Evolutionary conservation across 768 basidiomycete genomes (phyloP).

Genomic region (Russula vinacea): DNA sequence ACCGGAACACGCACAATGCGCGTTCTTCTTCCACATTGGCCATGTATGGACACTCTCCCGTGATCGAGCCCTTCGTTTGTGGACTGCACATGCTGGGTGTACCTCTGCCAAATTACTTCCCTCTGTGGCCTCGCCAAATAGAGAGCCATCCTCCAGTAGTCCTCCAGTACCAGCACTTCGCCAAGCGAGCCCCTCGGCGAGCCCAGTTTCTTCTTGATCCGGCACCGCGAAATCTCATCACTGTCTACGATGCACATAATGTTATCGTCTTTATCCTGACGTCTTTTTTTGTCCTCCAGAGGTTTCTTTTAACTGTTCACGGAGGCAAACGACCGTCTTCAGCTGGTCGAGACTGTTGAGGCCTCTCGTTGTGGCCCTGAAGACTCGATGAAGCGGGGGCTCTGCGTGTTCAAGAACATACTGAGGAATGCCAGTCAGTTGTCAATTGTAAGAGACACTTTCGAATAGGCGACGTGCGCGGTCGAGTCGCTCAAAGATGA

Average conservation of each 20-base stretch:
- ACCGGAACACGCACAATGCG: constrained; percentile 69
- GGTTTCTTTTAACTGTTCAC: constrained; percentile 75
- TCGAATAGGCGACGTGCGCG: too few species aligned
- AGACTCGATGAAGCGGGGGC: too few species aligned
- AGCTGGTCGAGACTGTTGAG: constrained; percentile 57
- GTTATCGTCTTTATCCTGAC: constrained; percentile 74
- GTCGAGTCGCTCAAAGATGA: too few species aligned
- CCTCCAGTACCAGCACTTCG: constrained; percentile 37
- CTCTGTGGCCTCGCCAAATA: constrained; percentile 33
- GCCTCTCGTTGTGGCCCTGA: too few species aligned
- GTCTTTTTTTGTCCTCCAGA: constrained; percentile 58
- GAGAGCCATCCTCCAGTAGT: too few species aligned
- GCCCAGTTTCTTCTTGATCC: constrained; percentile 53
- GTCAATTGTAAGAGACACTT: too few species aligned
- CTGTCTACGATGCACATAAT: constrained; percentile 60
- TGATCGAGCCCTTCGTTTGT: constrained; percentile 78
- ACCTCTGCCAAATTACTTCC: constrained; percentile 59
- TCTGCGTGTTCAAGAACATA: too few species aligned
- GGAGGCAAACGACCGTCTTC: constrained; percentile 53
- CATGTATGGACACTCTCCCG: constrained; percentile 84
- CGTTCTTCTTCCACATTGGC: constrained; percentile 60
- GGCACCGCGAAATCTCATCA: constrained; percentile 62
- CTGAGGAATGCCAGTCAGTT: too few species aligned
- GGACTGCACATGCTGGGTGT: constrained; percentile 75
- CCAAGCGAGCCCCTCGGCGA: too few species aligned